Evolutionary conservation across 106 monocot genomes (phyloP).

Genomic region (Hemerocallis citrina): DNA sequence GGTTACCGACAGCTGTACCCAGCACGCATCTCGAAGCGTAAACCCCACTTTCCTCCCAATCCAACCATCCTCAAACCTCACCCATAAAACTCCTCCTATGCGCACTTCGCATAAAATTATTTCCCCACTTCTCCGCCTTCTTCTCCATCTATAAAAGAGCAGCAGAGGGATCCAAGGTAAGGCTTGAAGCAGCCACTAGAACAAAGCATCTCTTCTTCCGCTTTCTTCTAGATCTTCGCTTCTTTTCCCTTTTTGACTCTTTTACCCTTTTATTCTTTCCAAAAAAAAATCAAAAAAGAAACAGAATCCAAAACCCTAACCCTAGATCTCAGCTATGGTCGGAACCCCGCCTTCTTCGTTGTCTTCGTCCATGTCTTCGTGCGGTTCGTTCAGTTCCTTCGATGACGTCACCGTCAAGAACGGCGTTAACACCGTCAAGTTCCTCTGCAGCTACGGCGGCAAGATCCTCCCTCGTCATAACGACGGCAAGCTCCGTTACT

Average conservation of each 20-base stretch:
- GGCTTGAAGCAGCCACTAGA: conserved; percentile 32
- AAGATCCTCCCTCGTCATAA: conserved; percentile 41
- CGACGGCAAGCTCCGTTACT: conserved; percentile 43
- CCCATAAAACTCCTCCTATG: no score
- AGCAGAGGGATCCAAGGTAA: neutral
- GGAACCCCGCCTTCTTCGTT: neutral
- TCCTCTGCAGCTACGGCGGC: conserved; percentile 62
- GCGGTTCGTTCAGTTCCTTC: neutral
- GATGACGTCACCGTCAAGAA: neutral
- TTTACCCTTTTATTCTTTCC: neutral
- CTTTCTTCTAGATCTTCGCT: neutral
- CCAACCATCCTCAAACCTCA: no score
- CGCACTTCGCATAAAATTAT: no score
- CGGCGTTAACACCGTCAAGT: conserved; percentile 14
- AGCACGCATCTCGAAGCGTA: no score
- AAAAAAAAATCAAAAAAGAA: no score
- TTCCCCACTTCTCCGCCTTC: no score
- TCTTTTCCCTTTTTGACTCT: neutral
- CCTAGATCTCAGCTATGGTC: neutral
- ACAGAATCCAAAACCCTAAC: neutral
- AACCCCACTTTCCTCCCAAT: no score
- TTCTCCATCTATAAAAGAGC: conserved; percentile 40
- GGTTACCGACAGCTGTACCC: no score
- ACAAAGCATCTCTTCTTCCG: conserved; percentile 4
- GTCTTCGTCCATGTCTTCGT: neutral